These are phyloP conservation scores for Akanthomyces muscarius DNA, from an alignment of 2,329 filamentous ascomycete species.

Conservation along the genomic window DNA sequence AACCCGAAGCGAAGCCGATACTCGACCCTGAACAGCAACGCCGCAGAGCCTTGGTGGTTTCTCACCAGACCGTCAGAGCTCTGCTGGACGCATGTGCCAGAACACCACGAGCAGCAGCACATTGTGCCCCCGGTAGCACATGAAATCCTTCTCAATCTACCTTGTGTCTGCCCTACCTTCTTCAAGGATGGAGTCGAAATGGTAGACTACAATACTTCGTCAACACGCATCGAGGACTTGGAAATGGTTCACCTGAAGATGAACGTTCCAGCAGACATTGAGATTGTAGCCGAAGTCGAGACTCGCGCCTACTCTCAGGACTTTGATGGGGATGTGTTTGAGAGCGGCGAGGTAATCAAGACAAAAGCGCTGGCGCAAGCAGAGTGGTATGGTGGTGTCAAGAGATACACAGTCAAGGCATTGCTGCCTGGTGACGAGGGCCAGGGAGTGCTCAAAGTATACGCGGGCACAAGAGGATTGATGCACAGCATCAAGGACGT, in stretches of 20 bases:
- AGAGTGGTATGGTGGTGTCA: conserved; percentile 82
- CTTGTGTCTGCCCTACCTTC: conserved; percentile 79
- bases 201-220: conserved; percentile 84
- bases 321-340: conserved; percentile 85
- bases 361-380: conserved; percentile 88
- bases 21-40: conserved; percentile 64
- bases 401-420: conserved; percentile 91
- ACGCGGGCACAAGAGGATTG: conserved; percentile 87
- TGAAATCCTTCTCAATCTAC: conserved; percentile 80
- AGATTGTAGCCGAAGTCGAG: conserved; percentile 89
- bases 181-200: conserved; percentile 80
- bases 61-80: conserved; percentile 82
- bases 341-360: conserved; percentile 79
- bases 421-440: conserved; percentile 89
- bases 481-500: conserved; percentile 99
- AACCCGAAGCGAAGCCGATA: conserved; percentile 77
- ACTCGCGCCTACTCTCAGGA: conserved; percentile 76
- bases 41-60: conserved; percentile 90
- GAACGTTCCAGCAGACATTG: conserved; percentile 82
- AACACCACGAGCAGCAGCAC: conserved; percentile 85
- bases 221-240: conserved; percentile 80
- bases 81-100: conserved; percentile 93
- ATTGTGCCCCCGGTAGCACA: conserved; percentile 84
- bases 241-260: conserved; percentile 91
- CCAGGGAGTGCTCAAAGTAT: conserved; percentile 81